Evolutionary conservation across 2,329 filamentous ascomycete species (phyloP).

Genomic region (Diaporthe sp.): DNA sequence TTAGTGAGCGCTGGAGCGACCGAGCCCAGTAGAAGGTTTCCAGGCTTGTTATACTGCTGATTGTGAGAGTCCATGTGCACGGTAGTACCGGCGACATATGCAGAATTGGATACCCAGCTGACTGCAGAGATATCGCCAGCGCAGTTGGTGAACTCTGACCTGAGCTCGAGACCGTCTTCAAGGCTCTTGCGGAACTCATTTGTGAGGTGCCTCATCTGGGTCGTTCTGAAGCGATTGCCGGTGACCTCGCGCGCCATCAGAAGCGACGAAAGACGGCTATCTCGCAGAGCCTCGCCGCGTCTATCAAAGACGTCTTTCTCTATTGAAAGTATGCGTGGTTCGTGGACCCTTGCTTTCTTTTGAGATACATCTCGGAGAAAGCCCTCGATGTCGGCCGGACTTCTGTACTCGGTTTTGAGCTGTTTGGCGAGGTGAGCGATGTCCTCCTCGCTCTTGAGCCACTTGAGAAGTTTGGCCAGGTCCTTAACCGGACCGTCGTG

Average conservation of each 20-base stretch:
- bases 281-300: constrained; percentile 42
- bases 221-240: constrained; percentile 56
- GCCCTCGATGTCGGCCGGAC: constrained; percentile 46
- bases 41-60: constrained; percentile 74
- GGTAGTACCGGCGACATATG: constrained; percentile 70
- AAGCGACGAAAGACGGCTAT: constrained; percentile 50
- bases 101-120: constrained; percentile 64
- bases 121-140: constrained; percentile 71
- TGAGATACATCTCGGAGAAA: constrained; percentile 50
- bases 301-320: constrained; percentile 44
- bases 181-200: constrained; percentile 55
- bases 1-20: constrained; percentile 48
- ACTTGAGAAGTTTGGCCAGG: constrained; percentile 35
- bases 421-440: background rate
- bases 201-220: constrained; percentile 56
- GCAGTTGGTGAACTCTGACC: constrained; percentile 68
- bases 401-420: constrained; percentile 39
- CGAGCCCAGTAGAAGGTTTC: constrained; percentile 69
- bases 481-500: constrained; percentile 34
- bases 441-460: background rate
- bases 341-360: constrained; percentile 36
- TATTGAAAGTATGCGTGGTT: constrained; percentile 44
- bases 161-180: constrained; percentile 63
- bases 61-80: constrained; percentile 72
- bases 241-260: constrained; percentile 61